A percentile compares a stretch with the other conserved stretches of the same genome.
Conservation (phyloP, 2,329 filamentous ascomycete species). For the Fusarium goolgardi region DNA sequence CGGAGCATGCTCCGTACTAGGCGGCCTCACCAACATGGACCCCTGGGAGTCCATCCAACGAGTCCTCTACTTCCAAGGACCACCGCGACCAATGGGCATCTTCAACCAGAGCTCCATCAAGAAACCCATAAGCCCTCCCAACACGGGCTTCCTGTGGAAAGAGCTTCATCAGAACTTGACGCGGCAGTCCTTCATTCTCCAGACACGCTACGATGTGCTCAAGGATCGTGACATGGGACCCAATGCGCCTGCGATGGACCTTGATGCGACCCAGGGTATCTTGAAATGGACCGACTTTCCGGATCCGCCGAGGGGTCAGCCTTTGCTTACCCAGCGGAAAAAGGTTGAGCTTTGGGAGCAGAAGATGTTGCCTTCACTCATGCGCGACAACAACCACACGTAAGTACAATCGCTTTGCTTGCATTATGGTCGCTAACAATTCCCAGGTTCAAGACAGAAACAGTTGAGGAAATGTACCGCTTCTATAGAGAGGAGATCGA, state of each 20-base stretch:
- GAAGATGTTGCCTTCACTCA: slow-evolving; percentile 58
- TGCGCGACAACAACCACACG: slow-evolving; percentile 66
- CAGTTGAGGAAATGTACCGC: slow-evolving; percentile 64
- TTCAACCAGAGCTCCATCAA: slow-evolving; percentile 55
- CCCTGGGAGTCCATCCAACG: slow-evolving; percentile 62
- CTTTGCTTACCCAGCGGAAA: slow-evolving; percentile 63
- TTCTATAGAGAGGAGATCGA: slow-evolving; percentile 67
- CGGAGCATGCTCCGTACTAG: slow-evolving; percentile 63
- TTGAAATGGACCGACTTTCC: slow-evolving; percentile 71
- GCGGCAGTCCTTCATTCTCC: slow-evolving; percentile 68
- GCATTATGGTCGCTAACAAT: background rate
- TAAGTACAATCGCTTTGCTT: slow-evolving; percentile 46
- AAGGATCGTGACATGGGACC: slow-evolving; percentile 61
- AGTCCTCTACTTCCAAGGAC: slow-evolving; percentile 66
- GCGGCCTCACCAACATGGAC: slow-evolving; percentile 68
- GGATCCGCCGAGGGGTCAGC: slow-evolving; percentile 63
- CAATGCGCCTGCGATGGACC: slow-evolving; percentile 50
- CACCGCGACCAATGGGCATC: slow-evolving; percentile 59
- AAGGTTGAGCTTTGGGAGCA: slow-evolving; percentile 68
- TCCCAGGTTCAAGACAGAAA: slow-evolving; percentile 62
- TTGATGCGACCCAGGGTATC: slow-evolving; percentile 59
- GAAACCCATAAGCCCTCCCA: slow-evolving; percentile 53
- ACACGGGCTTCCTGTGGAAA: slow-evolving; percentile 59
- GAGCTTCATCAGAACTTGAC: slow-evolving; percentile 65
- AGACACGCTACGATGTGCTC: slow-evolving; percentile 65